Evolutionary conservation across 768 basidiomycete genomes (phyloP).

Genomic region (Auricularia cornea): DNA sequence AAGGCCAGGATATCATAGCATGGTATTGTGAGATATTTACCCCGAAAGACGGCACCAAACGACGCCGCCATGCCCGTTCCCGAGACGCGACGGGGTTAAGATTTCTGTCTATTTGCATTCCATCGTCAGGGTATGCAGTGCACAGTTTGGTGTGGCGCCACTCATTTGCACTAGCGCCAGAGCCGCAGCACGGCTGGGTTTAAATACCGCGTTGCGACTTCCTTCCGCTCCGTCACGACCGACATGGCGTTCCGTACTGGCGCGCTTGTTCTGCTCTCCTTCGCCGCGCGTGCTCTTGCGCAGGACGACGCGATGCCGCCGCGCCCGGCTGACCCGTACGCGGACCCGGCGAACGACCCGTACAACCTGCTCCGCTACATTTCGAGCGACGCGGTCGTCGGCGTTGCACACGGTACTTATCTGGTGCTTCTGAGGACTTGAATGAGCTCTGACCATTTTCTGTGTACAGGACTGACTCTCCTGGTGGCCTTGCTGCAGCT

Average conservation of each 20-base stretch:
- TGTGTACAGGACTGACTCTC: slow-evolving; percentile 29
- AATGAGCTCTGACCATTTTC: background rate
- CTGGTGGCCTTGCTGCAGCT: slow-evolving; percentile 37
- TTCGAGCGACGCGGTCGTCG: slow-evolving; percentile 42
- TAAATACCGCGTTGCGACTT: too few species aligned
- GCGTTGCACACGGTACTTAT: slow-evolving; percentile 33
- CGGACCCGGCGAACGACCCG: slow-evolving; percentile 43
- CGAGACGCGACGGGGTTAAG: too few species aligned
- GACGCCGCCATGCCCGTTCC: too few species aligned
- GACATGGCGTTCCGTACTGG: background rate
- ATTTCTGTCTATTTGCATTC: too few species aligned
- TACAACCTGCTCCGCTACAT: slow-evolving; percentile 53
- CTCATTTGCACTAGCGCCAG: too few species aligned
- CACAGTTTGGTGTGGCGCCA: too few species aligned
- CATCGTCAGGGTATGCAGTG: too few species aligned
- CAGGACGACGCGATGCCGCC: background rate
- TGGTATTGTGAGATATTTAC: too few species aligned
- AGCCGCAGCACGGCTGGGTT: too few species aligned
- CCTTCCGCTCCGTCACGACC: background rate
- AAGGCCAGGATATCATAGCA: too few species aligned
- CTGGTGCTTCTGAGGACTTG: background rate
- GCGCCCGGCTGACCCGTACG: background rate
- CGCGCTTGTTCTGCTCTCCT: background rate
- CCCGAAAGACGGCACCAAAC: too few species aligned
- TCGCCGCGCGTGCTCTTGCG: background rate